Percentiles rank a stretch among this genome's conserved stretches.
Evolutionary conservation across 345 rosid genomes (phyloP).

Genomic region (Leavenworthia alabamica): DNA sequence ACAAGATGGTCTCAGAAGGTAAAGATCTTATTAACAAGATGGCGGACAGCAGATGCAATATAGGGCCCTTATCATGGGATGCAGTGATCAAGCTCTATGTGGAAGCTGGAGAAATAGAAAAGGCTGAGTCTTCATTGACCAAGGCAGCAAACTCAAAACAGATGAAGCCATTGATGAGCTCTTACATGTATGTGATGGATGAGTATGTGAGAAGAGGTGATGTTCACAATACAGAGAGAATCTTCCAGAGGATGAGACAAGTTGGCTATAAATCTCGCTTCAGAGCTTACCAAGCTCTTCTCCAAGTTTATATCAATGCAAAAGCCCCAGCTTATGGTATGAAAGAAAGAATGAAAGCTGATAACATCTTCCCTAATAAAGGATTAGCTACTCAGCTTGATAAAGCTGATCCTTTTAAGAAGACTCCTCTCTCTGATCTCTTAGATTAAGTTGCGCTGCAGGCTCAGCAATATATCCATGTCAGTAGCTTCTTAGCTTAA

Average conservation of each 20-base stretch:
- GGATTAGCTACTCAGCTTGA: constrained; percentile 41
- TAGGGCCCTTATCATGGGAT: constrained; percentile 76
- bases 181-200: constrained; percentile 60
- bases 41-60: constrained; percentile 52
- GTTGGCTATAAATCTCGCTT: constrained; percentile 53
- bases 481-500: constrained; percentile 2
- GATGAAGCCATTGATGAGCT: constrained; percentile 49
- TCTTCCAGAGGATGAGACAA: constrained; percentile 65
- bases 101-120: constrained; percentile 73
- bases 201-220: constrained; percentile 70
- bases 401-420: constrained; percentile 64
- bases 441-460: constrained; percentile 40
- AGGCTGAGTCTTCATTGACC: constrained; percentile 58
- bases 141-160: constrained; percentile 47
- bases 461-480: background rate
- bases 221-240: constrained; percentile 71
- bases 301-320: constrained; percentile 61
- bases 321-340: constrained; percentile 78
- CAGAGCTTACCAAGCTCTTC: constrained; percentile 41
- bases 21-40: constrained; percentile 60
- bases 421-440: constrained; percentile 59
- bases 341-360: constrained; percentile 78
- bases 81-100: constrained; percentile 67
- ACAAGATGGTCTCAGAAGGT: constrained; percentile 70
- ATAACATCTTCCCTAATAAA: constrained; percentile 62